A percentile compares a stretch with the other conserved stretches of the same genome.
Evolutionary conservation across 2,329 filamentous ascomycete genomes (phyloP).

Genomic region (Fusarium odoratissimum): DNA sequence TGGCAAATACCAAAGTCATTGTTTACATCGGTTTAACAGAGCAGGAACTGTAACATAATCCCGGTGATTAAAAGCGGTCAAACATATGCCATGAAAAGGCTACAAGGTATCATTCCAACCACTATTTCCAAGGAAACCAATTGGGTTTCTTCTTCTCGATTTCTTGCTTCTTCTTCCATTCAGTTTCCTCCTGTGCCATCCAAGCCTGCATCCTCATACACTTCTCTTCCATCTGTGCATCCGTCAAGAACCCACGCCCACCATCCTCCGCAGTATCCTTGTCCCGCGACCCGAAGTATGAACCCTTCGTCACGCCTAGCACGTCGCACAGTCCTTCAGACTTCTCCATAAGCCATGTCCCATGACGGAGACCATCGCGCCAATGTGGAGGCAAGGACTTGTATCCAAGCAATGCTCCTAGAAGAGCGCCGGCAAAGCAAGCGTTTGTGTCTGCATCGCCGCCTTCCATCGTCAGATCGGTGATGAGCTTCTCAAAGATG

Average conservation of each 20-base stretch:
- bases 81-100: too few species aligned
- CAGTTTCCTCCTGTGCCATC: conserved; percentile 46
- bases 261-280: conserved; percentile 56
- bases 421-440: conserved; percentile 61
- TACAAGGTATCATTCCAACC: neutral
- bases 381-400: conserved; percentile 60
- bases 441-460: conserved; percentile 68
- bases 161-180: conserved; percentile 44
- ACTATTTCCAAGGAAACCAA: conserved; percentile 40
- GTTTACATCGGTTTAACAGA: neutral
- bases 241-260: conserved; percentile 52
- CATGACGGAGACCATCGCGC: conserved; percentile 59
- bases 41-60: too few species aligned
- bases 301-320: conserved; percentile 51
- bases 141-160: conserved; percentile 36
- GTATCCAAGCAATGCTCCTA: conserved; percentile 62
- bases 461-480: conserved; percentile 61
- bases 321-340: conserved; percentile 54
- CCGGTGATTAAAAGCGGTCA: too few species aligned
- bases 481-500: conserved; percentile 61
- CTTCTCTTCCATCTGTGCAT: conserved; percentile 52
- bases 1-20: neutral
- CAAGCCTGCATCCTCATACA: conserved; percentile 49
- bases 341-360: conserved; percentile 59
- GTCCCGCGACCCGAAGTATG: conserved; percentile 51